Conservation (phyloP, 352 stramenopile species). For the Globisporangium yorkense region DNA sequence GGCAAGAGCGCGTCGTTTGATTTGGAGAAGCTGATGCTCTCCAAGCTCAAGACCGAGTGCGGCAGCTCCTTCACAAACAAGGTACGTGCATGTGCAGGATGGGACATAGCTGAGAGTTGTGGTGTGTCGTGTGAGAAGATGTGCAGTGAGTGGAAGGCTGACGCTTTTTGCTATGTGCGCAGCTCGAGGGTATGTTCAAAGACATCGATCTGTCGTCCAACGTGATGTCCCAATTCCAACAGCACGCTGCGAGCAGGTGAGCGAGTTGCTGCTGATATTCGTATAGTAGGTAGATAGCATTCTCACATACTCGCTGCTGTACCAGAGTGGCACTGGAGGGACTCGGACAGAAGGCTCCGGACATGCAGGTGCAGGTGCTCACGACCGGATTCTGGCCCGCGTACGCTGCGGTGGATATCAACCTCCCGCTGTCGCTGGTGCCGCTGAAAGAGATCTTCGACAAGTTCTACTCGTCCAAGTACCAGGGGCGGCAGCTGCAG, state of each 20-base stretch:
- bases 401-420: slow-evolving; percentile 86
- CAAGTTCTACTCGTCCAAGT: slow-evolving; percentile 86
- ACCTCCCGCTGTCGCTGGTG: slow-evolving; percentile 52
- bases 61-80: slow-evolving; percentile 97
- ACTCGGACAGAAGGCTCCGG: slow-evolving; percentile 47
- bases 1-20: slow-evolving; percentile 89
- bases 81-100: slow-evolving; percentile 20
- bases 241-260: slow-evolving; percentile 73
- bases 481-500: slow-evolving; percentile 83
- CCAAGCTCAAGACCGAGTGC: slow-evolving; percentile 98
- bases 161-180: slow-evolving; percentile 2
- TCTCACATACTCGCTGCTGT: background rate
- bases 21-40: slow-evolving; percentile 95
- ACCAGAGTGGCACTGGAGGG: slow-evolving; percentile 42
- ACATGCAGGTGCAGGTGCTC: slow-evolving; percentile 96
- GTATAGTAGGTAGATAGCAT: background rate
- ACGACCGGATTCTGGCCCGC: slow-evolving; percentile 97
- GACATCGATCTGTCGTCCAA: slow-evolving; percentile 97
- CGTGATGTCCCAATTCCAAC: slow-evolving; percentile 91
- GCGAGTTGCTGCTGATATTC: background rate
- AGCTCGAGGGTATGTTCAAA: slow-evolving; percentile 99
- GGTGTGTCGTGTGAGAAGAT: too few species aligned
- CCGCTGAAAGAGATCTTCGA: slow-evolving; percentile 83
- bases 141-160: background rate
- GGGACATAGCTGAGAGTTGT: too few species aligned